These are phyloP conservation scores for Lachancea thermotolerans DNA, from an alignment of 805 yeast genomes.

Conservation along the genomic window DNA sequence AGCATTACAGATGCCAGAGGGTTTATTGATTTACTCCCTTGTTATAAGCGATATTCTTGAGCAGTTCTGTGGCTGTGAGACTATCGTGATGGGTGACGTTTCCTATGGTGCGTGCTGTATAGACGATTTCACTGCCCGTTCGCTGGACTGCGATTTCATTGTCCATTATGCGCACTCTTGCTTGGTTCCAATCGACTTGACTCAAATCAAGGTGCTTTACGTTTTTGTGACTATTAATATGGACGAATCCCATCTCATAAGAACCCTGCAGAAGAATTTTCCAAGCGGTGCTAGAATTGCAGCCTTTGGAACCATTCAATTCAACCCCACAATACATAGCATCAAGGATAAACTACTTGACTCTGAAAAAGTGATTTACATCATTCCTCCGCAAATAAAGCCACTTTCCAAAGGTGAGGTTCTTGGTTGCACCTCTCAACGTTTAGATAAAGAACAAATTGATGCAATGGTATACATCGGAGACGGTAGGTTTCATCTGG, in stretches of 20 bases:
- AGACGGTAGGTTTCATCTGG: conserved; percentile 94
- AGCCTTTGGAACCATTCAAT: conserved; percentile 91
- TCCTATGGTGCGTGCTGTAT: conserved; percentile 98
- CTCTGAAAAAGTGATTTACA: conserved; percentile 45
- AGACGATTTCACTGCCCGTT: conserved; percentile 90
- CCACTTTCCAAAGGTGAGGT: conserved; percentile 96
- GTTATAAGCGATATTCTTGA: conserved; percentile 87
- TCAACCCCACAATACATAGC: conserved; percentile 88
- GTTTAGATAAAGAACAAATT: conserved; percentile 54
- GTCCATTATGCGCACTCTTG: conserved; percentile 98
- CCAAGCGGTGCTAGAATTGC: conserved; percentile 61
- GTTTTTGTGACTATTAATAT: conserved; percentile 90
- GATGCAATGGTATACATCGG: conserved; percentile 88
- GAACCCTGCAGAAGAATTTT: conserved; percentile 70
- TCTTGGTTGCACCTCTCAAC: conserved; percentile 90
- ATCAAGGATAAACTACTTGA: conserved; percentile 53
- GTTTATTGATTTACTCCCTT: conserved; percentile 79
- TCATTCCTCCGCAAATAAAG: conserved; percentile 82
- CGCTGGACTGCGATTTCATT: conserved; percentile 88
- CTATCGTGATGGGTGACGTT: conserved; percentile 96
- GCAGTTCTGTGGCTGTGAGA: conserved; percentile 82
- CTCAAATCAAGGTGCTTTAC: conserved; percentile 85
- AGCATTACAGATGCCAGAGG: conserved; percentile 97
- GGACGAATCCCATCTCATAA: conserved; percentile 73
- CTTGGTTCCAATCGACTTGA: conserved; percentile 89